A percentile compares a stretch with the other conserved stretches of the same genome.
phyloP scores from a whole-genome alignment of 805 yeast genomes.

The Monosporozyma yasuniensis region DNA sequence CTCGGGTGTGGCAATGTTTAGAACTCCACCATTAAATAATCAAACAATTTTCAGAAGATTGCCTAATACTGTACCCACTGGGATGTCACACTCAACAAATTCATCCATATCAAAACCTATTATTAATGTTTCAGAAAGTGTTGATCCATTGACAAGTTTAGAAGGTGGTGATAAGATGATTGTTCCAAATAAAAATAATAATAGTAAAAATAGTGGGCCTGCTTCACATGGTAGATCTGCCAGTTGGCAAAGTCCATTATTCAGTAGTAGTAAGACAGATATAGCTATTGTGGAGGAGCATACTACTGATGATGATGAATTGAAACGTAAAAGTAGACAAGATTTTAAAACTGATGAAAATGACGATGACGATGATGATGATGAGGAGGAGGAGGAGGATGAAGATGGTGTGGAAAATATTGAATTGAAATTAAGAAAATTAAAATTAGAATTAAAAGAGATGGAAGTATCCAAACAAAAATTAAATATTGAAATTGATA shows the following conservation, averaged over 20 bases:
- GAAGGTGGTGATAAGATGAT: neutral
- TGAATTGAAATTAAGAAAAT: conserved; percentile 33
- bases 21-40: conserved; percentile 12
- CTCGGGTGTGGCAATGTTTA: conserved; percentile 11
- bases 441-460: conserved; percentile 35
- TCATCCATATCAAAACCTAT: neutral
- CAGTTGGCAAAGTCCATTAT: conserved; percentile 7
- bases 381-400: neutral
- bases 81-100: neutral
- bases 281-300: neutral
- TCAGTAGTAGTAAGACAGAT: neutral
- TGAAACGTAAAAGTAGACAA: too few relatives aligned
- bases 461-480: conserved; percentile 37
- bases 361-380: neutral
- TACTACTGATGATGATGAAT: too few relatives aligned
- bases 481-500: conserved; percentile 43
- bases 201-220: neutral
- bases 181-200: too few relatives aligned
- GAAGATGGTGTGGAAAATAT: conserved; percentile 19
- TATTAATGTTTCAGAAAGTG: neutral
- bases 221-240: neutral
- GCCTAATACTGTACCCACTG: neutral
- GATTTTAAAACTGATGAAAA: neutral
- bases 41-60: neutral
- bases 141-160: neutral